phyloP scores from a whole-genome alignment of 495 filamentous ascomycete species.

The Neurospora sp. region DNA sequence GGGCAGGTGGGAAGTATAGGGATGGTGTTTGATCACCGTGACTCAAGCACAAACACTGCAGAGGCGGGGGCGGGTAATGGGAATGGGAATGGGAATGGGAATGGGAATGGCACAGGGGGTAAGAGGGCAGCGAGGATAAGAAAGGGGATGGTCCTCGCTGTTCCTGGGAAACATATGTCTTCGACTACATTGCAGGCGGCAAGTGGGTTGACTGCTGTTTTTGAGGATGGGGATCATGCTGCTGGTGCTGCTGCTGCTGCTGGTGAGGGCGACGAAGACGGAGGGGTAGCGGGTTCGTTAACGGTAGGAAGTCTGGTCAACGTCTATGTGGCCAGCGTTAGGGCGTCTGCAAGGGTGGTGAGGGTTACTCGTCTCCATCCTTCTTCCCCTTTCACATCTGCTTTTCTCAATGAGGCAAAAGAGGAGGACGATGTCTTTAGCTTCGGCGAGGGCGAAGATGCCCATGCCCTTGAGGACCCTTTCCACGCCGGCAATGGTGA shows the following conservation, averaged over 20 bases:
- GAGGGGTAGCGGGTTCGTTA: conserved; percentile 24
- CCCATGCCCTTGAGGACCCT: conserved; percentile 25
- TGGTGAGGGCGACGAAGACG: neutral
- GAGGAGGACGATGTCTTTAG: neutral
- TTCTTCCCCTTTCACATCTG: neutral
- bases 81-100: conserved; percentile 9
- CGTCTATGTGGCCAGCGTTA: conserved; percentile 78
- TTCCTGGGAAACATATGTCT: conserved; percentile 43
- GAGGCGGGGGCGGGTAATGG: conserved; percentile 9
- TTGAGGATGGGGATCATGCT: conserved; percentile 28
- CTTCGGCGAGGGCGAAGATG: conserved; percentile 6
- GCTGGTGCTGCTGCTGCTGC: neutral
- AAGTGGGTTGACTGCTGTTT: conserved; percentile 42
- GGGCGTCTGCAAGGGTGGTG: conserved; percentile 62
- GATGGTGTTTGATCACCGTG: conserved; percentile 44
- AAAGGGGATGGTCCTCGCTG: conserved; percentile 74
- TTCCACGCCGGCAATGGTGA: conserved; percentile 6
- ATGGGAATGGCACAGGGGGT: conserved; percentile 11
- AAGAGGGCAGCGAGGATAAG: conserved; percentile 40
- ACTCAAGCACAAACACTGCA: neutral
- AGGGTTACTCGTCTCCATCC: conserved; percentile 9
- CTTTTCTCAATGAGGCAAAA: neutral
- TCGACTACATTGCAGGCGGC: conserved; percentile 43
- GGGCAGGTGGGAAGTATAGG: conserved; percentile 91
- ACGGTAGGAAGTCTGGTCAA: conserved; percentile 52